Evolutionary conservation across 2,329 filamentous ascomycete genomes (phyloP).

Genomic region (Scleromitrula shiraiana): DNA sequence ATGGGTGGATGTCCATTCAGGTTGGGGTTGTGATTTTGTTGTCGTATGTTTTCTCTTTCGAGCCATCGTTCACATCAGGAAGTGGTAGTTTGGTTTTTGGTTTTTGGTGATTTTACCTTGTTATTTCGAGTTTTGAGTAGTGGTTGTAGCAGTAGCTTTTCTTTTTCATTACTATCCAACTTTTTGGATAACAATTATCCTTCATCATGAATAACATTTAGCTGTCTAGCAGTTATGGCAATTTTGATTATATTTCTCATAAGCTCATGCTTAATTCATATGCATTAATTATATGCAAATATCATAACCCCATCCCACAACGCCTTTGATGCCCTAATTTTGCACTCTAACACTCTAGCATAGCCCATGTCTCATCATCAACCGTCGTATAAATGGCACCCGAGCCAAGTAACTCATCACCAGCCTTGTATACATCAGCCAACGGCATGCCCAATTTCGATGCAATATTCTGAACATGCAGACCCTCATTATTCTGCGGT

Average conservation of each 20-base stretch:
- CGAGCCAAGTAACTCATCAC: conserved; percentile 67
- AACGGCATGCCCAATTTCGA: conserved; percentile 55
- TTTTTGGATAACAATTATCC: too few relatives aligned
- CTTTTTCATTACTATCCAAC: too few relatives aligned
- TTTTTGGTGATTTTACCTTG: background rate
- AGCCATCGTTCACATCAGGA: too few relatives aligned
- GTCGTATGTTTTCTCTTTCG: too few relatives aligned
- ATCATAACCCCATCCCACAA: conserved; percentile 11
- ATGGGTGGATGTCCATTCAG: background rate
- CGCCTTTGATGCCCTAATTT: conserved; percentile 12
- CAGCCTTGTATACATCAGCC: conserved; percentile 64
- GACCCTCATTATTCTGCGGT: conserved; percentile 69
- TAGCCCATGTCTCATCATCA: conserved; percentile 86
- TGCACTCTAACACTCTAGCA: conserved; percentile 57
- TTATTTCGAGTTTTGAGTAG: too few relatives aligned
- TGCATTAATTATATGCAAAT: background rate
- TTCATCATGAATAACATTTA: background rate
- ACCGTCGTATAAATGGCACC: conserved; percentile 85
- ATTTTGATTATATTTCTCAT: too few relatives aligned
- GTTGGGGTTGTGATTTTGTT: too few relatives aligned
- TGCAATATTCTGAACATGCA: conserved; percentile 73
- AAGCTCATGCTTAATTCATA: background rate
- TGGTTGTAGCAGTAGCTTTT: too few relatives aligned
- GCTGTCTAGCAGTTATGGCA: background rate
- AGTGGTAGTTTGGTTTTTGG: too few relatives aligned